phyloP scores from a whole-genome alignment of 495 filamentous ascomycete species.

The Aspergillus steynii region DNA sequence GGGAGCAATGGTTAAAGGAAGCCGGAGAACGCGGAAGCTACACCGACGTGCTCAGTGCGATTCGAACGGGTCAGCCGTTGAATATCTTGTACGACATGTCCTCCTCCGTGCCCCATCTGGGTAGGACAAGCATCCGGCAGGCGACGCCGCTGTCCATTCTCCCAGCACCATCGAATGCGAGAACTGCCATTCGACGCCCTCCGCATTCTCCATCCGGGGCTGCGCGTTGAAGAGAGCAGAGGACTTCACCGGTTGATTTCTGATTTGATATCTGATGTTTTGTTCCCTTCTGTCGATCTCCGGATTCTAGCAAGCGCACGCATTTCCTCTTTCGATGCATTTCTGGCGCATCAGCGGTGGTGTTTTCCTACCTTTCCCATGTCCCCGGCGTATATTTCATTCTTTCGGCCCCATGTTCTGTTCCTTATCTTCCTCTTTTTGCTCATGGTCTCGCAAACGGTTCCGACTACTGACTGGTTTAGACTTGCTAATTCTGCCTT shows the following conservation, averaged over 20 bases:
- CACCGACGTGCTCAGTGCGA: conserved; percentile 42
- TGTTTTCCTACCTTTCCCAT: conserved; percentile 5
- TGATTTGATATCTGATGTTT: not conserved
- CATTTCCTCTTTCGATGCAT: conserved; percentile 14
- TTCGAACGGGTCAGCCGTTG: conserved; percentile 41
- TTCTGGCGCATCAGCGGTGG: conserved; percentile 13
- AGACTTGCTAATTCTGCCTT: not conserved
- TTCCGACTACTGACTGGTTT: not conserved
- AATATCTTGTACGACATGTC: conserved; percentile 30
- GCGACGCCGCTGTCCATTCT: conserved; percentile 22
- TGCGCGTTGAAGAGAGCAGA: conserved; percentile 19
- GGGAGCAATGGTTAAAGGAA: conserved; percentile 86
- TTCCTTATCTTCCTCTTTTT: conserved; percentile 8
- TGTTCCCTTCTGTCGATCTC: conserved; percentile 1
- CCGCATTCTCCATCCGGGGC: conserved; percentile 24
- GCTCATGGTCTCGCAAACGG: conserved; percentile 7
- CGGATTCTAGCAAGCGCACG: conserved; percentile 7
- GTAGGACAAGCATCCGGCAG: conserved; percentile 19
- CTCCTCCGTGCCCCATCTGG: conserved; percentile 20
- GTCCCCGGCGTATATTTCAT: not conserved
- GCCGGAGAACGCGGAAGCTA: conserved; percentile 62
- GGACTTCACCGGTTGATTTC: not conserved
- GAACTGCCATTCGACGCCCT: conserved; percentile 20
- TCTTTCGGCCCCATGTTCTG: not conserved
- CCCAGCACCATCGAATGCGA: conserved; percentile 17